Base-by-base conservation (phyloP, 495 filamentous ascomycete genomes). In the Beverwykella pulmonaria region DNA sequence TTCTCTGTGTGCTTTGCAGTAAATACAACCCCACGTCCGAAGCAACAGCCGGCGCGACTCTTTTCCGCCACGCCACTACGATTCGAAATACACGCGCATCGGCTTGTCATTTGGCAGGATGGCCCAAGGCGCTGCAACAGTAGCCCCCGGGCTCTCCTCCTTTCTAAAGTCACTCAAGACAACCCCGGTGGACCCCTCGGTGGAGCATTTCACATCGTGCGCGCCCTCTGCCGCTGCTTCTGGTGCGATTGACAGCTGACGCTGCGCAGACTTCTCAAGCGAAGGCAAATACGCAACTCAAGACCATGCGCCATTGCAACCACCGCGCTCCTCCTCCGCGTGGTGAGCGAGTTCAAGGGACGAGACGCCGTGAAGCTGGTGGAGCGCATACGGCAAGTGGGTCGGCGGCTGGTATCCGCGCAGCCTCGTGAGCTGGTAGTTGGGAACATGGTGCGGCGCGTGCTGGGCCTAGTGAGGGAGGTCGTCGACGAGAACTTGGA, bases 271-370 rank as follows among this genome's bases (percentile, higher is more conserved):
- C 87, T 96, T 34, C 84, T 98, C 36, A 96, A 96, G 76, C 82
- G 92, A 73, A 83, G 93, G 70, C 92, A 97, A 73, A 94, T 98
- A 70, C 84, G 83, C 60, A 90, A 90, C 71, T 90, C 92, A 10
- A 85, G 92, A 78, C 86, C 90, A 74, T 96, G 92, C 79, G 94
- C 94, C 48, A 85, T 90, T 58, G 94, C 92, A 71, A 98, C 93
- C 6, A 90, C 92, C 26, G 88, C 93, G 61, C 84, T 97, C 25
- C 86, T 98, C 29, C 86, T 89, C 29, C 86, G 89, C 59, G 89
- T 98, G 9, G 90, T 97, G 29, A 88, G 88, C 17, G 86, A 86
- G 65, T 84, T 86, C 63, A 84, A 82, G 68, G 91, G 87, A 75
- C 82, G 79, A 52, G 90, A 93, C 75, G 87, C 92, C 50, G 82